Evolutionary conservation across 768 basidiomycete species (phyloP).

Genomic region (Amanita inopinata): DNA sequence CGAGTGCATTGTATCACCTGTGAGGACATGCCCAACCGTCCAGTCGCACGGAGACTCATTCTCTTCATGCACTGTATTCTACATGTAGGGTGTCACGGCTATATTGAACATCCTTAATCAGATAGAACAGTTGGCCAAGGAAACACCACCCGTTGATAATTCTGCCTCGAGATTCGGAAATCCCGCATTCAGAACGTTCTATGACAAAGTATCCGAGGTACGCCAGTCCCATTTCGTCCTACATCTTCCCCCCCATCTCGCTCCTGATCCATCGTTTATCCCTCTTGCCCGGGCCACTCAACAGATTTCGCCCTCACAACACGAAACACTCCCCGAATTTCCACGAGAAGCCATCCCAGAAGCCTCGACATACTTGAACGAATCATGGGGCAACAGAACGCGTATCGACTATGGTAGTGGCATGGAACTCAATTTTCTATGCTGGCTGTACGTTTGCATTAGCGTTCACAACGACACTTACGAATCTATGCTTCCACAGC

Average conservation of each 20-base stretch:
- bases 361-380: conserved; percentile 70
- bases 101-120: conserved; percentile 55
- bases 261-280: background rate
- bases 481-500: conserved; percentile 29
- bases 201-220: conserved; percentile 72
- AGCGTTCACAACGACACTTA: no score
- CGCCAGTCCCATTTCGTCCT: conserved; percentile 4
- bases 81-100: conserved; percentile 52
- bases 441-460: conserved; percentile 84
- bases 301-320: conserved; percentile 48
- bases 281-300: no score
- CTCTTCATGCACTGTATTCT: conserved; percentile 7
- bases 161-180: conserved; percentile 91
- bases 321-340: conserved; percentile 46
- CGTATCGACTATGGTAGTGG: conserved; percentile 99
- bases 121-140: conserved; percentile 55
- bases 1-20: conserved; percentile 44
- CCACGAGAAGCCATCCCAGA: conserved; percentile 54
- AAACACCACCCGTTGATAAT: conserved; percentile 83
- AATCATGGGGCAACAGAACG: conserved; percentile 85
- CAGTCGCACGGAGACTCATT: conserved; percentile 7
- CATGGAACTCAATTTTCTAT: conserved; percentile 97
- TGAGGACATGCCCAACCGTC: no score
- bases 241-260: background rate
- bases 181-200: conserved; percentile 89